Evolutionary conservation across 495 filamentous ascomycete genomes (phyloP).

Genomic region (Neurospora sp.): DNA sequence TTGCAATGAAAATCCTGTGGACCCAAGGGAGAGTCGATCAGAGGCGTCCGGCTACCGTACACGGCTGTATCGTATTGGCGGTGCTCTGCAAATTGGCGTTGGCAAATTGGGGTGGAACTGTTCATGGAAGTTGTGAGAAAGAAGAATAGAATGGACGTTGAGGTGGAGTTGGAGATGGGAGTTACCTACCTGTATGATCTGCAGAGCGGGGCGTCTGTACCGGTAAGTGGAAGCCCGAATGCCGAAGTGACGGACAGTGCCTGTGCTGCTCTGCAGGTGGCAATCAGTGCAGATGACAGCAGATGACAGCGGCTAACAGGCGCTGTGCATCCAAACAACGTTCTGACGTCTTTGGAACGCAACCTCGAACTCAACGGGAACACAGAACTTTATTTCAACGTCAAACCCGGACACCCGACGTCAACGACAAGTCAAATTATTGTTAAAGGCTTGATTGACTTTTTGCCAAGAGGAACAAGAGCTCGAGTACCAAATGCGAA

Average conservation of each 20-base stretch:
- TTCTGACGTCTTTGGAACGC: not conserved
- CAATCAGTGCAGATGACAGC: not conserved
- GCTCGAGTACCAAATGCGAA: not conserved
- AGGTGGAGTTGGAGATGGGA: not conserved
- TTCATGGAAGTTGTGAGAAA: not conserved
- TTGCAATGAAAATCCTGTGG: not conserved
- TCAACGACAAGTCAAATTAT: not conserved
- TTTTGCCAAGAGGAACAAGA: constrained; percentile 11
- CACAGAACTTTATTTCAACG: not conserved
- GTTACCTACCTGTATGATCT: not conserved
- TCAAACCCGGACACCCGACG: not conserved
- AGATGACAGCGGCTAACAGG: not conserved
- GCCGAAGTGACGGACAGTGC: not conserved
- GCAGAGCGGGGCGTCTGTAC: not conserved
- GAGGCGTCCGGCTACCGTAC: not conserved
- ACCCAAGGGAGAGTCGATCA: not conserved
- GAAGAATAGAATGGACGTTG: not conserved
- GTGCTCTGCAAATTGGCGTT: not conserved
- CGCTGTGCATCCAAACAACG: not conserved
- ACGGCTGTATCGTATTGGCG: not conserved
- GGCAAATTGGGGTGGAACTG: not conserved
- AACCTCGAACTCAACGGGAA: not conserved
- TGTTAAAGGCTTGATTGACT: constrained; percentile 25
- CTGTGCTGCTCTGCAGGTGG: not conserved
- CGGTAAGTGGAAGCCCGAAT: not conserved